Conservation (phyloP, 169 alveolate genomes). For the Neospora caninum region DNA sequence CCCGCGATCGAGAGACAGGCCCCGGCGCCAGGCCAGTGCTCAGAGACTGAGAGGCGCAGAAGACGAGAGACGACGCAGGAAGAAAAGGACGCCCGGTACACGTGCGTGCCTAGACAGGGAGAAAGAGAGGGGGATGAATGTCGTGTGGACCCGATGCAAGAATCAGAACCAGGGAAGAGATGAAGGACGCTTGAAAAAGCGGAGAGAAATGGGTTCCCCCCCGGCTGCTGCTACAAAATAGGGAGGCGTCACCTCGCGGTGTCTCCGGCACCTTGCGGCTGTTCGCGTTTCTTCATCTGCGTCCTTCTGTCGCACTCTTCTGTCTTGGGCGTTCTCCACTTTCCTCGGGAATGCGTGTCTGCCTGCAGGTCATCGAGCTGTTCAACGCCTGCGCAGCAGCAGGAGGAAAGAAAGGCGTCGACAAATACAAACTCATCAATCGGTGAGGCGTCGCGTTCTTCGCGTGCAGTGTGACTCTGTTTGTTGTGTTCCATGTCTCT, state of each 20-base stretch:
- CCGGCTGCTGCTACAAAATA: too few species aligned
- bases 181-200: too few species aligned
- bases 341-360: background rate
- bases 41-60: background rate
- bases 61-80: too few species aligned
- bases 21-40: too few species aligned
- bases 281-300: background rate
- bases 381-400: background rate
- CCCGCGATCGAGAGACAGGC: too few species aligned
- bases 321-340: background rate
- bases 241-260: background rate
- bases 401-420: background rate
- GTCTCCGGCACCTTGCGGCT: background rate
- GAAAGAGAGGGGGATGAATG: too few species aligned
- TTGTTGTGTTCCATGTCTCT: background rate
- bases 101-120: too few species aligned
- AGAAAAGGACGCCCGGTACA: too few species aligned
- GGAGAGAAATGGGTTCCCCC: too few species aligned
- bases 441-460: background rate
- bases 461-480: background rate
- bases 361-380: conserved; percentile 5
- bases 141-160: too few species aligned
- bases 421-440: conserved; percentile 9
- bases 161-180: too few species aligned
- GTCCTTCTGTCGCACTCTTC: background rate